Evolutionary conservation across 2,329 filamentous ascomycete species (phyloP), one percentile per base, ranked within the genome.

Genomic region (Tolypocladium cylindrosporum): DNA sequence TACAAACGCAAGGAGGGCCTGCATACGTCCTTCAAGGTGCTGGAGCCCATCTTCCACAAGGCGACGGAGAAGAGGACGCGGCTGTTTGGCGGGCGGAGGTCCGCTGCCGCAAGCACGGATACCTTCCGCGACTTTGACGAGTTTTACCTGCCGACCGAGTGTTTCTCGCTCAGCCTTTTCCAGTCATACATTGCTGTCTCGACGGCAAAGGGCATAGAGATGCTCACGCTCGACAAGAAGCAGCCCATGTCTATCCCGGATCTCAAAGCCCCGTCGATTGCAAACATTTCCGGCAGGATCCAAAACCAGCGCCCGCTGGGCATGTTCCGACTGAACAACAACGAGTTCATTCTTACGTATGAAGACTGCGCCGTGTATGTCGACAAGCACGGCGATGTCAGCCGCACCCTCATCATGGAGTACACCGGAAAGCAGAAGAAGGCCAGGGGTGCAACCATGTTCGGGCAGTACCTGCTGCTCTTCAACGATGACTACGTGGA

Each of bases 91-190:
- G 74, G 77, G 62, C 86, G 85, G 21, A 76, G 76, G 59, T 73
- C 76, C 14, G 82, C 82, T 11, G 79, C 81, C 37, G 91, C 91
- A 24, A 86, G 83, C 60, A 97, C 93, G 0, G 94, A 99, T 66
- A 93, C 93, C 66, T 99, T 97, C 85, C 88, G 94, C 61, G 94
- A 99, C 69, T 99, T 92, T 71, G 94, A 99, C 75, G 94, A 97
- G 65, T 99, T 99, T 74, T 99, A 97, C 75, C 92, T 99, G 65
- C 94, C 94, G 0, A 88, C 90, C 2, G 95, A 99, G 70, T 97
- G 91, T 72, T 96, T 88, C 72, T 91, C 90, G 54, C 89, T 99
- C 69, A 97, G 97, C 72, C 83, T 99, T 56, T 99, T 97, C 82
- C 91, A 97, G 71, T 91, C 88, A 0, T 95, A 91, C 61, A 88